Evolutionary conservation across 1,284 basidiomycete species (phyloP), one percentile per base, ranked within the genome.

Genomic region (Trichosporon ovoides): DNA sequence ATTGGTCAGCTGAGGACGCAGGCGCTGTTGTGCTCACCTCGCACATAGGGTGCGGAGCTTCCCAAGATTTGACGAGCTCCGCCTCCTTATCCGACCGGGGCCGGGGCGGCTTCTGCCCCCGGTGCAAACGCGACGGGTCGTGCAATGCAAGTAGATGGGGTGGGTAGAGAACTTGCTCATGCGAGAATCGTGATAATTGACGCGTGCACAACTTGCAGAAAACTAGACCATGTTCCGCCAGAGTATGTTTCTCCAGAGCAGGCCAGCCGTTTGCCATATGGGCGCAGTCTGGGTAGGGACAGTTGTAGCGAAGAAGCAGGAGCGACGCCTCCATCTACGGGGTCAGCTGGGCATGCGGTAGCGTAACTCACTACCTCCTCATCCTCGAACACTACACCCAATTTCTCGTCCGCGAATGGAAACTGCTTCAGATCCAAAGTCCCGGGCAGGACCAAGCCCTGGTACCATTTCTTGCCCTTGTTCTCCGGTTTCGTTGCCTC

Each of bases 151-250:
- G 81, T 65, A 87, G 72, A 68, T 84, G 80, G 2, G 83, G 81
- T 1, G 86, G 82, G 72, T 95, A 97, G 18, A 97, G 76, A 0
- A 86, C 84, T 73, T 98, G 96, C 75, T 98, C 95, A 75, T 98
- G 94, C 0, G 91, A 82, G 77, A 98, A 98, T 50, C 98, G 89
- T 68, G 96, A 97, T 79, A 98, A 93, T 77, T 84, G 83, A 38
- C 85, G 83, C 58, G 94, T 86, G 73, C 96, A 98, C 2, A 98
- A 75, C 68, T 93, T 90, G 70, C 93, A 98, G 77, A 96, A 83
- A 18, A 88, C 77, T 52, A 86, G 84, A 7, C 84, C 84, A 73
- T 98, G 95, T 3, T 66, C 67, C 2, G 71, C 61, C 1, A 75
- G 54, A 3, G 76, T 51, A 80, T 81, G 50, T 83, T 85, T 53